Evolutionary conservation across 257 asterid genomes (phyloP).

Genomic region (Solanum pimpinellifolium): DNA sequence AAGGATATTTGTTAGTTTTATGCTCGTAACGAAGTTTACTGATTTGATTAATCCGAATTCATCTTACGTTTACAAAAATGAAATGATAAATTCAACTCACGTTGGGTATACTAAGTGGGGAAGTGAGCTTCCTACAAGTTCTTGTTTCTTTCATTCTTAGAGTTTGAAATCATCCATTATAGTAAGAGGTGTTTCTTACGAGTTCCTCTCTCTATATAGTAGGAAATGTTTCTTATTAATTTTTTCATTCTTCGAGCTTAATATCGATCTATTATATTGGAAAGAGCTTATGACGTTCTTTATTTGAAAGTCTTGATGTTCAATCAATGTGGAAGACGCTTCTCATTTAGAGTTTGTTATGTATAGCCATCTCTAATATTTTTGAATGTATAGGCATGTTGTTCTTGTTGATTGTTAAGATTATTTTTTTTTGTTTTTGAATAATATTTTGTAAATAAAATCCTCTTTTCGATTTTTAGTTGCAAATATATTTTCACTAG

Average conservation of each 20-base stretch:
- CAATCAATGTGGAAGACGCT: neutral
- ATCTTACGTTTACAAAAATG: neutral
- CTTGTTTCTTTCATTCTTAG: neutral
- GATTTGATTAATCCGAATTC: neutral
- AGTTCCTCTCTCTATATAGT: neutral
- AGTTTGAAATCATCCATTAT: neutral
- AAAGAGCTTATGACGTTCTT: neutral
- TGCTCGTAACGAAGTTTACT: neutral
- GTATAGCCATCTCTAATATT: neutral
- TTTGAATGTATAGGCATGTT: neutral
- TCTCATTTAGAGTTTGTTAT: neutral
- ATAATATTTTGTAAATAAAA: neutral
- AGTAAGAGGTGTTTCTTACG: neutral
- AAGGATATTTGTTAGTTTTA: conserved; percentile 19
- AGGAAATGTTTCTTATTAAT: neutral
- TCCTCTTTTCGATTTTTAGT: neutral
- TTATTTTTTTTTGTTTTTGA: neutral
- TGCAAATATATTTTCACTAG: neutral
- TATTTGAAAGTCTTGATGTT: neutral
- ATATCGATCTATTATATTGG: neutral
- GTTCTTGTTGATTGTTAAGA: neutral
- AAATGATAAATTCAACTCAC: neutral
- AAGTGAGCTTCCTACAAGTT: neutral
- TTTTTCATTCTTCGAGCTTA: neutral
- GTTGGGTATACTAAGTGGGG: neutral